phyloP scores from a whole-genome alignment of 2,329 filamentous ascomycete species.

The Coniosporium uncinatum region DNA sequence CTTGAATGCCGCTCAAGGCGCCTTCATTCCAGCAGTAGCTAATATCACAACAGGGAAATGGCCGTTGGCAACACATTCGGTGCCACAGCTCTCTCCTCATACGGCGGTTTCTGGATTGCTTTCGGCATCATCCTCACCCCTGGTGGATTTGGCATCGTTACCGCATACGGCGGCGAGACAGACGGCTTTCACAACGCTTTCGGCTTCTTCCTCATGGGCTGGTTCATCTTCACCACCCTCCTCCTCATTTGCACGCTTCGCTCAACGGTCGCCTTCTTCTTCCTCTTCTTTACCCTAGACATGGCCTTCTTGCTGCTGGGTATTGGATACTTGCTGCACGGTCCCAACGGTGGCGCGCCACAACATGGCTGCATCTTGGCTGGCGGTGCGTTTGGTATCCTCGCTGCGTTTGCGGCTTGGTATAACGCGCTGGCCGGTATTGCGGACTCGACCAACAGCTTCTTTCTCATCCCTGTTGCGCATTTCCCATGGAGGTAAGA shows the following conservation, averaged over 20 bases:
- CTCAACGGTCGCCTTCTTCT: conserved; percentile 53
- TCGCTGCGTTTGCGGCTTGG: conserved; percentile 48
- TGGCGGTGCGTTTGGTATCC: conserved; percentile 45
- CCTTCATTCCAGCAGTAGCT: no score
- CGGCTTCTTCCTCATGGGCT: conserved; percentile 52
- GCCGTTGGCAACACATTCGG: conserved; percentile 58
- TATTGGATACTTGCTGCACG: conserved; percentile 43
- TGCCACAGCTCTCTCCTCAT: conserved; percentile 54
- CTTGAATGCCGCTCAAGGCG: no score
- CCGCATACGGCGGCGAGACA: conserved; percentile 30
- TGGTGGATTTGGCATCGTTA: conserved; percentile 42
- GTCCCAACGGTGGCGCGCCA: conserved; percentile 29
- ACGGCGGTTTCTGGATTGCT: conserved; percentile 57
- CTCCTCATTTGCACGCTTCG: conserved; percentile 50
- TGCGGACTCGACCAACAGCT: conserved; percentile 56
- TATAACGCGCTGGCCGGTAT: conserved; percentile 50
- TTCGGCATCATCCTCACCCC: conserved; percentile 53
- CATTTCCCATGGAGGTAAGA: conserved; percentile 99
- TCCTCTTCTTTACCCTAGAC: conserved; percentile 52
- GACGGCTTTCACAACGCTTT: conserved; percentile 44
- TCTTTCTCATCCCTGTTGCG: conserved; percentile 88
- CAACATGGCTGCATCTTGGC: conserved; percentile 40
- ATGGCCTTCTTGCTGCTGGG: conserved; percentile 53
- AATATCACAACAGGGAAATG: conserved; percentile 34
- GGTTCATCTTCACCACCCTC: conserved; percentile 53